Conservation (phyloP, 352 stramenopile genomes). For the Pythium aquatile region DNA sequence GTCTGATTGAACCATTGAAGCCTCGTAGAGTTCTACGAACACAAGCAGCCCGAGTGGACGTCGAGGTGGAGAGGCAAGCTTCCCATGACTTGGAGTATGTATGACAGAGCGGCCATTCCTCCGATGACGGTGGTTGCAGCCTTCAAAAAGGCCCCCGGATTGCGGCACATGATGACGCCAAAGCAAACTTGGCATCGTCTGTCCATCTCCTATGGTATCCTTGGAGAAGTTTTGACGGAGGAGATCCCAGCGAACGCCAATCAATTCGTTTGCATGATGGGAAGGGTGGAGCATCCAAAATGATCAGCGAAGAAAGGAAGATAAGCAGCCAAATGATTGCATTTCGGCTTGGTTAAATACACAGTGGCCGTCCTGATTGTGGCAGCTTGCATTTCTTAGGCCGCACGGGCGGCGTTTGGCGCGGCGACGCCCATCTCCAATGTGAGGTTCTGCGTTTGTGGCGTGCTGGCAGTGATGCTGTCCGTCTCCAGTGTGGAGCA, state of each 20-base stretch:
- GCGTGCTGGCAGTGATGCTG: not conserved
- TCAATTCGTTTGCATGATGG: too few species aligned
- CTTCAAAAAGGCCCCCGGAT: not conserved
- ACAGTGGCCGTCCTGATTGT: not conserved
- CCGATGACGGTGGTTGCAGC: not conserved
- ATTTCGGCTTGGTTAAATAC: not conserved
- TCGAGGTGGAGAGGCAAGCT: too few species aligned
- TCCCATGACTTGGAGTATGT: too few species aligned
- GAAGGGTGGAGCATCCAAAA: too few species aligned
- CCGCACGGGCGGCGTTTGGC: conserved; percentile 16
- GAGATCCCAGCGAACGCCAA: too few species aligned
- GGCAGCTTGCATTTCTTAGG: conserved; percentile 4
- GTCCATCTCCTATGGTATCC: not conserved
- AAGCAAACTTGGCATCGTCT: not conserved
- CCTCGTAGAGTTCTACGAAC: too few species aligned
- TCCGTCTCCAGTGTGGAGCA: conserved; percentile 5
- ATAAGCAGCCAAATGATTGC: not conserved
- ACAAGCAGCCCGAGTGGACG: too few species aligned
- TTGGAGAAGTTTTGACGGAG: too few species aligned
- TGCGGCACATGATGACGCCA: not conserved
- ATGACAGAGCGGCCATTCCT: not conserved
- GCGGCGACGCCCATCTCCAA: conserved; percentile 18
- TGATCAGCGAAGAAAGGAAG: not conserved
- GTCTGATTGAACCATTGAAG: too few species aligned
- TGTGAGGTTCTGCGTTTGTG: conserved; percentile 4